Evolutionary conservation across 345 rosid species (phyloP).

Genomic region (Arabidopsis suecica): DNA sequence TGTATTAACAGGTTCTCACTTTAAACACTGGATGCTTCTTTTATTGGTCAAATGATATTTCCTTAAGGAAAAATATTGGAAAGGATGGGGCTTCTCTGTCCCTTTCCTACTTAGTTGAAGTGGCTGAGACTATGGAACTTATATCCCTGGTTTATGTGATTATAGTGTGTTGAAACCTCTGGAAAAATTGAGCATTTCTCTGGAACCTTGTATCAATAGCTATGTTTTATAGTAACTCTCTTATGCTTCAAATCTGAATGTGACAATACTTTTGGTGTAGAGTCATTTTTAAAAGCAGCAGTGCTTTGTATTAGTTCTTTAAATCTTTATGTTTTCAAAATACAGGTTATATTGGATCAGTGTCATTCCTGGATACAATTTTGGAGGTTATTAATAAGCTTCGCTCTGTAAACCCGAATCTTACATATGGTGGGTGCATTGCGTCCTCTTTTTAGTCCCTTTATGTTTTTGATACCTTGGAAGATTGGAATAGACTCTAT

Average conservation of each 20-base stretch:
- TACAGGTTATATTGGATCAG: constrained; percentile 99
- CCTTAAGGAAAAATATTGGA: neutral
- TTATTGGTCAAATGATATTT: neutral
- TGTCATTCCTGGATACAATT: constrained; percentile 77
- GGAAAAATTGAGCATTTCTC: neutral
- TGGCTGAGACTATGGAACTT: neutral
- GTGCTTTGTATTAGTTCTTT: neutral
- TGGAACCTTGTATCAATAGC: neutral
- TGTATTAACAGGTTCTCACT: constrained; percentile 74
- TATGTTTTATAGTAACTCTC: neutral
- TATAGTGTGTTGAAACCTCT: neutral
- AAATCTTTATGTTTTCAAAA: neutral
- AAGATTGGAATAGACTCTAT: constrained; percentile 7
- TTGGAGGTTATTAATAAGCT: constrained; percentile 85
- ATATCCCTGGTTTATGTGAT: neutral
- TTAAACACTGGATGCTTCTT: neutral
- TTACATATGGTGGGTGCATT: constrained; percentile 73
- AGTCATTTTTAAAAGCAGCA: neutral
- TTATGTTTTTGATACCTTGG: neutral
- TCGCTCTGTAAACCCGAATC: constrained; percentile 82
- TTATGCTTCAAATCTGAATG: constrained; percentile 8
- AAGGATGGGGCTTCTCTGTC: neutral
- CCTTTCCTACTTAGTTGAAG: neutral
- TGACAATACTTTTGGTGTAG: neutral
- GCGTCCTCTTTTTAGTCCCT: neutral